phyloP scores from a whole-genome alignment of 2,329 filamentous ascomycete genomes.

The Neofusicoccum parvum region DNA sequence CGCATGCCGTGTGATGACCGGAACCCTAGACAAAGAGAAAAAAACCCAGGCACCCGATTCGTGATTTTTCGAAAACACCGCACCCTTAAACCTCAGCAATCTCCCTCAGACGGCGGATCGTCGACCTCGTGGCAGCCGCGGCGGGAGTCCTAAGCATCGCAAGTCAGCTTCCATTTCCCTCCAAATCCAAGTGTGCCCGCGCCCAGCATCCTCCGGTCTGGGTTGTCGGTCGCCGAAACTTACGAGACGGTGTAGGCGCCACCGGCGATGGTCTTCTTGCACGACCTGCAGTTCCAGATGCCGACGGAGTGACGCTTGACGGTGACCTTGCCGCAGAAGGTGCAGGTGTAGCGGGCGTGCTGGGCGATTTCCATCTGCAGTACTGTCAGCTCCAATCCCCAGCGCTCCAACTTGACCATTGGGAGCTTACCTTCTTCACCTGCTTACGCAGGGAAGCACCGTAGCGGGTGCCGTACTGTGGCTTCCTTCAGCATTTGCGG shows the following conservation, averaged over 20 bases:
- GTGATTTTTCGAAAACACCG: conserved; percentile 22
- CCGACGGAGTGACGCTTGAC: conserved; percentile 88
- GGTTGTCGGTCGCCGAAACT: conserved; percentile 49
- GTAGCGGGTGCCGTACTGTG: conserved; percentile 61
- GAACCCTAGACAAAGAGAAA: conserved; percentile 22
- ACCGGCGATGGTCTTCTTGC: conserved; percentile 91
- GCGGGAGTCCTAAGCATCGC: conserved; percentile 73
- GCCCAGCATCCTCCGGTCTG: not conserved
- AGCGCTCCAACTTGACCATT: not conserved
- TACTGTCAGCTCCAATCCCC: conserved; percentile 2
- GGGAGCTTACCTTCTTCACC: conserved; percentile 71
- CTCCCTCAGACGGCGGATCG: conserved; percentile 94
- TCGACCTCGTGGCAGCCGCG: conserved; percentile 91
- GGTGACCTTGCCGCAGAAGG: conserved; percentile 97
- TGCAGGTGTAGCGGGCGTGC: conserved; percentile 84
- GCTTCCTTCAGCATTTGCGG: not conserved
- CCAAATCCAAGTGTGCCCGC: not conserved
- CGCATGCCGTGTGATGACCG: conserved; percentile 22
- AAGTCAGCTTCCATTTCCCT: conserved; percentile 21
- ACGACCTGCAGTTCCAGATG: conserved; percentile 96
- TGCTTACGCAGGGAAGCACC: conserved; percentile 99
- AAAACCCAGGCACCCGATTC: conserved; percentile 21
- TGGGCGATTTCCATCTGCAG: conserved; percentile 86
- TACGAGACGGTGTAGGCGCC: conserved; percentile 97
- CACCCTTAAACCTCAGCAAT: conserved; percentile 84